phyloP scores from a whole-genome alignment of 2,329 filamentous ascomycete species.

The Cladophialophora exuberans region DNA sequence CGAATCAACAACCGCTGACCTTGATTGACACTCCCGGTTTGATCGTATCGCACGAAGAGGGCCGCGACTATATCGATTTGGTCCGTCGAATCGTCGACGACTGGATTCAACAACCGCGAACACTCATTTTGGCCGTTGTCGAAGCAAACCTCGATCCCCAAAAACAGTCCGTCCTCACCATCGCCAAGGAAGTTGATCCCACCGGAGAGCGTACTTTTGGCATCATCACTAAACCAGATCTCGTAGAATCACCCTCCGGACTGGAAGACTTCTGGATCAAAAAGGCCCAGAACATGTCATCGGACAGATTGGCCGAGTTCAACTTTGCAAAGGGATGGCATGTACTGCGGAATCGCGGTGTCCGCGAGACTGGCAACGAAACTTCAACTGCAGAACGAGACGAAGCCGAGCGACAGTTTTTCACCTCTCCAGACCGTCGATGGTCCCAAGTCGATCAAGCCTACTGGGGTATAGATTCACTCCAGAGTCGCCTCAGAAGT shows the following conservation, averaged over 20 bases:
- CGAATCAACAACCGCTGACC: constrained; percentile 49
- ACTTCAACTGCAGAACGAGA: constrained; percentile 3
- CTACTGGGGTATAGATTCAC: constrained; percentile 10
- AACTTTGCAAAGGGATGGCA: constrained; percentile 43
- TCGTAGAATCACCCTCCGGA: constrained; percentile 35
- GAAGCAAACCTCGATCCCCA: constrained; percentile 50
- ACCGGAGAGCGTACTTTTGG: constrained; percentile 44
- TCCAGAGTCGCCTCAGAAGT: constrained; percentile 5
- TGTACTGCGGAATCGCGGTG: constrained; percentile 34
- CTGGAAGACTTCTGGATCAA: constrained; percentile 29
- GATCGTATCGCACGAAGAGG: constrained; percentile 54
- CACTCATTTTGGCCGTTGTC: constrained; percentile 54
- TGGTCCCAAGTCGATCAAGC: constrained; percentile 6
- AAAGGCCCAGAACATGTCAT: constrained; percentile 6
- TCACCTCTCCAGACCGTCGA: not conserved
- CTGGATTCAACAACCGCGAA: constrained; percentile 47
- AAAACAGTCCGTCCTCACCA: constrained; percentile 43
- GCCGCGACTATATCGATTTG: constrained; percentile 47
- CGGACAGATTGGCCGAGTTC: constrained; percentile 28
- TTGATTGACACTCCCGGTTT: constrained; percentile 62
- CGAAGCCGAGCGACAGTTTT: constrained; percentile 12
- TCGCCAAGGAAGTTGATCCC: constrained; percentile 40
- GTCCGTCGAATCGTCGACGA: constrained; percentile 50
- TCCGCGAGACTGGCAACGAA: constrained; percentile 13
- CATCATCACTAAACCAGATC: constrained; percentile 51